Percentiles rank a stretch among this genome's conserved stretches.
phyloP scores from a whole-genome alignment of 1,284 basidiomycete genomes.

The Boletus subluridellus region DNA sequence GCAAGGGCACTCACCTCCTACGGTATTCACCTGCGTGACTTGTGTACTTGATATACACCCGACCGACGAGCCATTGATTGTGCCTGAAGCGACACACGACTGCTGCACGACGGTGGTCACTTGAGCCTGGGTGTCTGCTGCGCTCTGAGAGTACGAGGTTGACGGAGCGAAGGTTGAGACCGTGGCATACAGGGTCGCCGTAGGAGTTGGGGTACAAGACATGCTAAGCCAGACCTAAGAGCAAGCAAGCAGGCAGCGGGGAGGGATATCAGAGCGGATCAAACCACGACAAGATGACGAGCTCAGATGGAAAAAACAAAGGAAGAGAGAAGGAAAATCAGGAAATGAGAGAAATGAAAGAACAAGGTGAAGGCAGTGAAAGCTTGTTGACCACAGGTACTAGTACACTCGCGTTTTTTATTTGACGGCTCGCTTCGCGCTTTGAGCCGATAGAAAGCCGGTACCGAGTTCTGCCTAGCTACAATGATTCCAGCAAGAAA shows the following conservation, averaged over 20 bases:
- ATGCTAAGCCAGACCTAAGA: slow-evolving; percentile 9
- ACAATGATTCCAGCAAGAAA: not conserved
- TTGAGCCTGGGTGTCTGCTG: slow-evolving; percentile 26
- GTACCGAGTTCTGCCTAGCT: not conserved
- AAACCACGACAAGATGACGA: not conserved
- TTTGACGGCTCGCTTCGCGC: not conserved
- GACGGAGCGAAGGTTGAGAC: slow-evolving; percentile 34
- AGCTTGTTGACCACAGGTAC: not conserved
- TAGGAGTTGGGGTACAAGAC: slow-evolving; percentile 37
- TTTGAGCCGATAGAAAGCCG: too few relatives aligned
- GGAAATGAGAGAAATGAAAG: slow-evolving; percentile 4
- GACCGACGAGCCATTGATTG: slow-evolving; percentile 25
- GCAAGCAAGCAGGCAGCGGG: not conserved
- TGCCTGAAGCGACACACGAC: slow-evolving; percentile 34
- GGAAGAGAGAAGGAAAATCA: not conserved
- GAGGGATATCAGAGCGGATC: not conserved
- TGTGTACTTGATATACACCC: slow-evolving; percentile 29
- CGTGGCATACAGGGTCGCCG: slow-evolving; percentile 38
- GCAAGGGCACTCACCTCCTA: slow-evolving; percentile 32
- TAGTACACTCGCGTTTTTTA: not conserved
- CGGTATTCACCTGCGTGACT: slow-evolving; percentile 29
- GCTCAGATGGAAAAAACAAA: not conserved
- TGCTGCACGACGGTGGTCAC: slow-evolving; percentile 31
- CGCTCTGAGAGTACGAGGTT: slow-evolving; percentile 36
- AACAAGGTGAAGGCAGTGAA: not conserved